Conservation (phyloP, 2,329 filamentous ascomycete genomes). For the Parastagonospora avenae region DNA sequence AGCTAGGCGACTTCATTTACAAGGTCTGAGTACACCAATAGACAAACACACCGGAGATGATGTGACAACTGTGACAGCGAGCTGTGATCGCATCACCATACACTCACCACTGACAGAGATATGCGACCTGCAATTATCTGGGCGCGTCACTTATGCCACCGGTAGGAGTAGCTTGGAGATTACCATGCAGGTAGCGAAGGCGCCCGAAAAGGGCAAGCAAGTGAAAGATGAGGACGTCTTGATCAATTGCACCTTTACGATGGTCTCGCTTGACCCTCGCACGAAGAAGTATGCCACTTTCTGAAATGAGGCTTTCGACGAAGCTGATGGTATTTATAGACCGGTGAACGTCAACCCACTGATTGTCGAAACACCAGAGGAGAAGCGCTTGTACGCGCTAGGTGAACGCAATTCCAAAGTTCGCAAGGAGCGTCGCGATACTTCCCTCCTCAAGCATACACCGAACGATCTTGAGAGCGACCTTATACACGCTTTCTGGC, state of each 20-base stretch:
- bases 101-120: conserved; percentile 76
- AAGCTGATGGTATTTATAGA: conserved; percentile 33
- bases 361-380: conserved; percentile 66
- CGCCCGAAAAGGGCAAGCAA: conserved; percentile 62
- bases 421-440: conserved; percentile 67
- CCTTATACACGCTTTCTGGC: conserved; percentile 76
- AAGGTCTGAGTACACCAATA: conserved; percentile 21
- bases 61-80: conserved; percentile 68
- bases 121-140: conserved; percentile 76
- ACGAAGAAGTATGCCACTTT: conserved; percentile 61
- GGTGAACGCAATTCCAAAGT: conserved; percentile 70
- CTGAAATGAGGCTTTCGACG: no score
- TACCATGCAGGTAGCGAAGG: conserved; percentile 74
- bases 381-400: conserved; percentile 65
- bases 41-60: conserved; percentile 71
- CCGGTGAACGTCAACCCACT: conserved; percentile 67
- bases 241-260: conserved; percentile 76
- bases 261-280: conserved; percentile 73
- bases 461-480: conserved; percentile 74
- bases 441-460: conserved; percentile 67
- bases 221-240: conserved; percentile 65
- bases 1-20: conserved; percentile 55
- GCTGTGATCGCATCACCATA: conserved; percentile 68
- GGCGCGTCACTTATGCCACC: conserved; percentile 72
- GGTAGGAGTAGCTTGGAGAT: conserved; percentile 76